A percentile compares a stretch with the other conserved stretches of the same genome.
Evolutionary conservation across 2,329 filamentous ascomycete genomes (phyloP).

Genomic region (Fusarium sp.): DNA sequence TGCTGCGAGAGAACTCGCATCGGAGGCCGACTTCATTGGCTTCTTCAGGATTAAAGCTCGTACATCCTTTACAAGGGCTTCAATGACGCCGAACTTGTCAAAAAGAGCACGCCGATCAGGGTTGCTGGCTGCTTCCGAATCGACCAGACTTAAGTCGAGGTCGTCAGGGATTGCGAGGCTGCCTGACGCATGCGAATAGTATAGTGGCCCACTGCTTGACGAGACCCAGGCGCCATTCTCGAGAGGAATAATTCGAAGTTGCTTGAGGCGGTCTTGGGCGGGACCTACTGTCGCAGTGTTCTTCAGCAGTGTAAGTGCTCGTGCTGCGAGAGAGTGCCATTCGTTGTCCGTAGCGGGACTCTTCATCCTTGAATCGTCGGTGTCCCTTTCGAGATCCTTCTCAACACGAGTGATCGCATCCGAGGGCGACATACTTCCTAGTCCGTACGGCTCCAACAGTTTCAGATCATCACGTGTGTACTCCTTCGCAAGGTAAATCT

Average conservation of each 20-base stretch:
- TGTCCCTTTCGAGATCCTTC: neutral
- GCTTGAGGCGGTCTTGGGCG: neutral
- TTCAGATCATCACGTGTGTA: conserved; percentile 13
- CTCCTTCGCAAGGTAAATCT: conserved; percentile 32
- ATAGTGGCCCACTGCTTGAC: neutral
- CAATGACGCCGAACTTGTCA: conserved; percentile 21
- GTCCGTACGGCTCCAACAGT: conserved; percentile 7
- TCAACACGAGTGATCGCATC: conserved; percentile 11
- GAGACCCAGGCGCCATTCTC: conserved; percentile 28
- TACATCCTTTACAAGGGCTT: conserved; percentile 11
- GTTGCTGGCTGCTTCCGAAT: conserved; percentile 9
- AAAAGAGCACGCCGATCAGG: conserved; percentile 18
- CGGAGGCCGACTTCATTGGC: neutral
- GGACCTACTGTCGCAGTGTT: neutral
- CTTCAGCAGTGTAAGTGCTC: conserved; percentile 2
- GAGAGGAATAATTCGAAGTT: conserved; percentile 26
- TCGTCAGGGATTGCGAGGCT: conserved; percentile 15
- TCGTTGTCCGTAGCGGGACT: neutral
- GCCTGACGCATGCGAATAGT: conserved; percentile 15
- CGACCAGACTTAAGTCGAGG: conserved; percentile 19
- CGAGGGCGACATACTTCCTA: neutral
- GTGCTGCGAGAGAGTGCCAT: conserved; percentile 32
- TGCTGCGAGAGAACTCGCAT: neutral
- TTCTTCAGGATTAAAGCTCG: conserved; percentile 10
- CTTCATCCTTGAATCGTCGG: conserved; percentile 21